These are phyloP conservation scores for Amanita fuliginea DNA, from an alignment of 768 basidiomycete species.

Conservation along the genomic window DNA sequence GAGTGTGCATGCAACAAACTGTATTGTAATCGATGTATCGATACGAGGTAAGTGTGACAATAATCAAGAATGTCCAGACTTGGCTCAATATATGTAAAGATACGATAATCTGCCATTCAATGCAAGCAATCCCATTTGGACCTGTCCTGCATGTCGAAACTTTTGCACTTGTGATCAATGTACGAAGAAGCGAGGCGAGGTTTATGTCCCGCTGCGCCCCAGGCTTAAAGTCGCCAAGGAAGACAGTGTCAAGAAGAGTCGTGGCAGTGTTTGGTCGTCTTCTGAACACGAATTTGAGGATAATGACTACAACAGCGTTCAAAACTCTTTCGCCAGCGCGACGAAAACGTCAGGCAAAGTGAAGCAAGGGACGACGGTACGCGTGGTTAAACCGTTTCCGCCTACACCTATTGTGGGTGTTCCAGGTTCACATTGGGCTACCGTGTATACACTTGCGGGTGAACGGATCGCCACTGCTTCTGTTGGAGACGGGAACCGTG, in stretches of 20 bases:
- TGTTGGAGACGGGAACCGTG: constrained; percentile 11
- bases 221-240: neutral
- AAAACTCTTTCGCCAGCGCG: neutral
- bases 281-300: neutral
- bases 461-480: constrained; percentile 17
- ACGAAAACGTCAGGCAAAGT: neutral
- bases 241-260: neutral
- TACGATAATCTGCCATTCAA: constrained; percentile 17
- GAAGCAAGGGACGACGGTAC: neutral
- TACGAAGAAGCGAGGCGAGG: constrained; percentile 32
- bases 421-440: constrained; percentile 18
- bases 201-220: constrained; percentile 24
- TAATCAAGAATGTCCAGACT: neutral
- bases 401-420: neutral
- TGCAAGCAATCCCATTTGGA: constrained; percentile 13
- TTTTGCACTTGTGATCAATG: constrained; percentile 41
- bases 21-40: constrained; percentile 10
- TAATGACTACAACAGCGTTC: neutral
- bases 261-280: neutral
- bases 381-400: neutral
- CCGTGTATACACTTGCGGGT: constrained; percentile 19
- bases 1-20: constrained; percentile 11
- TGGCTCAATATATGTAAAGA: constrained; percentile 10
- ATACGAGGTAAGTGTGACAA: constrained; percentile 9
- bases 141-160: constrained; percentile 33